These are phyloP conservation scores for Hirsutella rhossiliensis DNA, from an alignment of 2,329 filamentous ascomycete species.

Conservation along the genomic window DNA sequence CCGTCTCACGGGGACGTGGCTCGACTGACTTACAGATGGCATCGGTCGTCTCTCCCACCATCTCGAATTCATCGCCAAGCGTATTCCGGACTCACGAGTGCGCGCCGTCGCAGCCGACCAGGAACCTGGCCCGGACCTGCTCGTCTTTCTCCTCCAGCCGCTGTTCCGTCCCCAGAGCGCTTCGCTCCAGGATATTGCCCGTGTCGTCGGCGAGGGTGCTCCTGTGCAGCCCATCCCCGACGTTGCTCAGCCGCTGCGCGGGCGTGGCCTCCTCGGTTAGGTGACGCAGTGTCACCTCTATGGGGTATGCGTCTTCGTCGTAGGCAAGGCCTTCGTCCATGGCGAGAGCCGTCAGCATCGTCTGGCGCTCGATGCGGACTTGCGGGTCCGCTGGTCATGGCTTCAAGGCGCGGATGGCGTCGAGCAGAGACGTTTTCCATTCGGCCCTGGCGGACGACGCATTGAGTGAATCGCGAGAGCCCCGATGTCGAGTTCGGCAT, in stretches of 20 bases:
- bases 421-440: slow-evolving; percentile 56
- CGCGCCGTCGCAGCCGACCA: slow-evolving; percentile 58
- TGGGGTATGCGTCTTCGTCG: slow-evolving; percentile 42
- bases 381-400: slow-evolving; percentile 14
- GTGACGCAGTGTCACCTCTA: slow-evolving; percentile 46
- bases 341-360: slow-evolving; percentile 41
- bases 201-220: slow-evolving; percentile 48
- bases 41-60: slow-evolving; percentile 43
- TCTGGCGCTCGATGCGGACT: slow-evolving; percentile 45
- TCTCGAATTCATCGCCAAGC: slow-evolving; percentile 35
- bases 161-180: slow-evolving; percentile 19
- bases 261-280: slow-evolving; percentile 45
- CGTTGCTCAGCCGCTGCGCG: slow-evolving; percentile 15
- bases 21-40: slow-evolving; percentile 30
- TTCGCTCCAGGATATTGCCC: slow-evolving; percentile 30
- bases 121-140: slow-evolving; percentile 34
- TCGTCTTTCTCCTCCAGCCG: slow-evolving; percentile 9
- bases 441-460: slow-evolving; percentile 58
- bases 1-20: not conserved
- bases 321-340: slow-evolving; percentile 39
- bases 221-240: slow-evolving; percentile 42
- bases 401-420: slow-evolving; percentile 43
- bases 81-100: slow-evolving; percentile 52
- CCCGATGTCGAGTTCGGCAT: slow-evolving; percentile 51
- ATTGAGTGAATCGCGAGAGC: slow-evolving; percentile 50